Evolutionary conservation across 1,284 basidiomycete species (phyloP).

Genomic region (Heterobasidion occidentale): DNA sequence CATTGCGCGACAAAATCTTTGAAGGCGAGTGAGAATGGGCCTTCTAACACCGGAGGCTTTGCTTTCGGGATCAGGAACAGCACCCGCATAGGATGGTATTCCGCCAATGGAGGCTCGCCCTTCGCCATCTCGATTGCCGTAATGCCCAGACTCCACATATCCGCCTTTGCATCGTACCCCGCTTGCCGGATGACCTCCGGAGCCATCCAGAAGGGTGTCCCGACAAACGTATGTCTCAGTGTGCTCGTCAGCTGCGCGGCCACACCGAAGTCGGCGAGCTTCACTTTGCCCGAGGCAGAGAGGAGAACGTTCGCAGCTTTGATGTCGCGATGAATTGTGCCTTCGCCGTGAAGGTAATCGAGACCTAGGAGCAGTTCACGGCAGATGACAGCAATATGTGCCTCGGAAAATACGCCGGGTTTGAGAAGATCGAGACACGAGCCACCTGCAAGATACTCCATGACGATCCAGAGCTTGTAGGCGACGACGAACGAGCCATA

Average conservation of each 20-base stretch:
- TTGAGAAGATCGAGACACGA: conserved; percentile 95
- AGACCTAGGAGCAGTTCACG: conserved; percentile 92
- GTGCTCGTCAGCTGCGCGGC: conserved; percentile 89
- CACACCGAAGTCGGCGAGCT: conserved; percentile 96
- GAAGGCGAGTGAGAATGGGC: conserved; percentile 77
- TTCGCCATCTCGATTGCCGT: conserved; percentile 95
- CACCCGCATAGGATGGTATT: conserved; percentile 95
- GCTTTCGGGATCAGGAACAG: conserved; percentile 95
- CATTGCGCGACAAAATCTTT: conserved; percentile 91
- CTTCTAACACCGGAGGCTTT: conserved; percentile 89
- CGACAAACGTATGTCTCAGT: conserved; percentile 88
- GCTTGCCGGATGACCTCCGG: conserved; percentile 96
- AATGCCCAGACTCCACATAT: conserved; percentile 96
- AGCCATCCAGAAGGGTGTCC: conserved; percentile 98
- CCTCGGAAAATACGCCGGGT: conserved; percentile 83
- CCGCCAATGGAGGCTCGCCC: conserved; percentile 88
- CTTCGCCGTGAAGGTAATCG: conserved; percentile 90
- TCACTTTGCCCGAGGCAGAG: conserved; percentile 87
- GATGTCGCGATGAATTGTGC: conserved; percentile 97
- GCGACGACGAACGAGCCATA: conserved; percentile 96
- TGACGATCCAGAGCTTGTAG: conserved; percentile 98
- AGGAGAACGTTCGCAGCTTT: conserved; percentile 96
- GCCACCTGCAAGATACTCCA: conserved; percentile 99
- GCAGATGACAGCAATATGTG: conserved; percentile 91
- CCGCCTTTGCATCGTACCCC: conserved; percentile 93